Conservation (phyloP, 805 yeast species). For the Yarrowia porcina region DNA sequence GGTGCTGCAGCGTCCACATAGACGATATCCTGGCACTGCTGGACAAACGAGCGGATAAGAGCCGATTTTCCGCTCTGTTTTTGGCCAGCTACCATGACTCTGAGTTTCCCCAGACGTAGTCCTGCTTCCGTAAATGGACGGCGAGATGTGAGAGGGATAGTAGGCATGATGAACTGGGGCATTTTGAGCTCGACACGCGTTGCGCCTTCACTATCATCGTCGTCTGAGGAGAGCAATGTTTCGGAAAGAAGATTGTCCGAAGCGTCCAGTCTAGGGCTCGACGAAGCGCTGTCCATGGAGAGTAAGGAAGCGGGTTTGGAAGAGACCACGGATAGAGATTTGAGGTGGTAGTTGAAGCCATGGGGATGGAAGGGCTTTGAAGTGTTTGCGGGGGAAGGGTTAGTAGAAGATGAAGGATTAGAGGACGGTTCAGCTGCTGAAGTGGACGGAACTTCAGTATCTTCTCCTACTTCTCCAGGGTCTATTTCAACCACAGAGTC, state of each 20-base stretch:
- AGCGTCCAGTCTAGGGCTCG: conserved; percentile 2
- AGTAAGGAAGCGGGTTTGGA: conserved; percentile 2
- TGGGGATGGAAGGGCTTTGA: neutral
- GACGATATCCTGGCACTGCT: conserved; percentile 44
- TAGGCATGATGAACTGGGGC: conserved; percentile 33
- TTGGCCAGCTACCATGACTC: conserved; percentile 73
- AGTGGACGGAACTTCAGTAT: neutral
- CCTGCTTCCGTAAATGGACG: conserved; percentile 33
- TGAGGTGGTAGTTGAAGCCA: neutral
- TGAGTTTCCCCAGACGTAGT: conserved; percentile 32
- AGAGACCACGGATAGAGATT: neutral
- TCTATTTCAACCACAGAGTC: too few species aligned
- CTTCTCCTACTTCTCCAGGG: neutral
- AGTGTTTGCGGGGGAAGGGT: too few species aligned
- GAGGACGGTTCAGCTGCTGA: neutral
- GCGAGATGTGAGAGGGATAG: conserved; percentile 30
- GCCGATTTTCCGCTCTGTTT: conserved; percentile 85
- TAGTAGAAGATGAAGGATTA: too few species aligned
- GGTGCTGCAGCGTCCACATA: conserved; percentile 30
- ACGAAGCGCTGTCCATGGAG: neutral
- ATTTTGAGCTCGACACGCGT: neutral
- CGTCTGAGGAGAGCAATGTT: conserved; percentile 5
- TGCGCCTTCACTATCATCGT: conserved; percentile 27
- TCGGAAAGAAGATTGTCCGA: conserved; percentile 1
- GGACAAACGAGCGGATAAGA: conserved; percentile 76